phyloP scores from a whole-genome alignment of 2,329 filamentous ascomycete species.

The Sporothrix schenckii region DNA sequence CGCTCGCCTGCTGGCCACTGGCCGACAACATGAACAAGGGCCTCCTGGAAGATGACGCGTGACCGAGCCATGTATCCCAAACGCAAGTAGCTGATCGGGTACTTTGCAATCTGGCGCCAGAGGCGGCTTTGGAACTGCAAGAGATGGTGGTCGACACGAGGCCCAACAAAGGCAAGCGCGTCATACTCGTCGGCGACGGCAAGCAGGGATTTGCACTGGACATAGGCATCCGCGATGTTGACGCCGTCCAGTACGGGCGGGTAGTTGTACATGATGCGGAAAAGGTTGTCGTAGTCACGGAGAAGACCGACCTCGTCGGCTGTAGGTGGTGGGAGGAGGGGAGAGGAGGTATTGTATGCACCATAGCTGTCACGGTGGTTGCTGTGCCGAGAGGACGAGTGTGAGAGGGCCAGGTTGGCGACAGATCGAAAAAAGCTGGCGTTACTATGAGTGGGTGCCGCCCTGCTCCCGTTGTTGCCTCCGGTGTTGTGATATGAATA shows the following conservation, averaged over 20 bases:
- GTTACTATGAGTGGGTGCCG: constrained; percentile 40
- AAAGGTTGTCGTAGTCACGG: constrained; percentile 92
- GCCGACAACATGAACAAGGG: constrained; percentile 89
- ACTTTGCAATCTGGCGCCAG: constrained; percentile 96
- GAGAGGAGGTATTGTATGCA: constrained; percentile 29
- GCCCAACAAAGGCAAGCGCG: constrained; percentile 82
- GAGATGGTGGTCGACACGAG: constrained; percentile 89
- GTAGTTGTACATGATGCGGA: constrained; percentile 95
- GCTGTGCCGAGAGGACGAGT: constrained; percentile 46
- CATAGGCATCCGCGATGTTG: constrained; percentile 90
- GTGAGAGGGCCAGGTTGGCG: constrained; percentile 68
- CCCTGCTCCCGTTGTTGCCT: constrained; percentile 42
- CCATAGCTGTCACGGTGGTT: constrained; percentile 45
- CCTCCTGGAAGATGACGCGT: constrained; percentile 82
- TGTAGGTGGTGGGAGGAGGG: constrained; percentile 49
- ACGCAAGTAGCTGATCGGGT: constrained; percentile 88
- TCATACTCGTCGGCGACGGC: constrained; percentile 94
- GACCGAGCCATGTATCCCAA: constrained; percentile 84
- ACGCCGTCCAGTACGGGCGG: constrained; percentile 77
- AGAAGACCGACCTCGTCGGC: constrained; percentile 73
- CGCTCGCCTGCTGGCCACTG: constrained; percentile 85
- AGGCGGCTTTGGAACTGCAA: constrained; percentile 87
- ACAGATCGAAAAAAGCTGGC: constrained; percentile 82
- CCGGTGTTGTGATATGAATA: constrained; percentile 49
- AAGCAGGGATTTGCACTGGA: constrained; percentile 89